Conservation (phyloP, 495 filamentous ascomycete genomes). For the Sphaerosporella brunnea region DNA sequence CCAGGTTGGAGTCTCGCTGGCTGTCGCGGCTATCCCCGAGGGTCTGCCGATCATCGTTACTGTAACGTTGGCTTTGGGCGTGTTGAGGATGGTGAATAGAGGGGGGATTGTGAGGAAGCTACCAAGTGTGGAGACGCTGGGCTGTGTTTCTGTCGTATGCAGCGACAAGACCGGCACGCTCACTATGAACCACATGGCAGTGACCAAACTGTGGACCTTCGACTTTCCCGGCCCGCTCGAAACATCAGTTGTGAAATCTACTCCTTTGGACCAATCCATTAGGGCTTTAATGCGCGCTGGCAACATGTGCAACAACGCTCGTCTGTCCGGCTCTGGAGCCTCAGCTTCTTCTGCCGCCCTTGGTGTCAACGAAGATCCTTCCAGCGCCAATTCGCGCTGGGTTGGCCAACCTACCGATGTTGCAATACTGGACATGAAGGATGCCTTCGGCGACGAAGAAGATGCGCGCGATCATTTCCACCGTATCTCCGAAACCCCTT, state of each 20-base stretch:
- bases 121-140: slow-evolving; percentile 93
- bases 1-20: slow-evolving; percentile 89
- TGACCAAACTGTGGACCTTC: slow-evolving; percentile 90
- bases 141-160: slow-evolving; percentile 94
- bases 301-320: slow-evolving; percentile 91
- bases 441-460: slow-evolving; percentile 61
- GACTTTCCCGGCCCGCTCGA: slow-evolving; percentile 52
- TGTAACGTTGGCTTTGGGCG: slow-evolving; percentile 83
- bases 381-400: slow-evolving; percentile 52
- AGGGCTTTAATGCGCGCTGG: slow-evolving; percentile 60
- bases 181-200: slow-evolving; percentile 96
- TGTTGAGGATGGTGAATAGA: slow-evolving; percentile 82
- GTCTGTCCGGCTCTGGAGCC: slow-evolving; percentile 38
- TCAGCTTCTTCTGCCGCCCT: slow-evolving; percentile 19
- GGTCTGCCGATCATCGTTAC: slow-evolving; percentile 96
- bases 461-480: slow-evolving; percentile 71
- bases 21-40: slow-evolving; percentile 93
- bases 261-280: slow-evolving; percentile 18
- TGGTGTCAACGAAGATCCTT: slow-evolving; percentile 7
- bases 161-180: slow-evolving; percentile 96
- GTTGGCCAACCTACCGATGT: slow-evolving; percentile 96
- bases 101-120: slow-evolving; percentile 88
- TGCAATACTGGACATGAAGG: slow-evolving; percentile 78
- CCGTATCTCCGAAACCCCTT: slow-evolving; percentile 68
- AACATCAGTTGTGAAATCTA: slow-evolving; percentile 31